A percentile compares a stretch with the other conserved stretches of the same genome.
Evolutionary conservation across 1,139 yeast species (phyloP).

Genomic region (Hyphopichia wangnamkhiaoensis): DNA sequence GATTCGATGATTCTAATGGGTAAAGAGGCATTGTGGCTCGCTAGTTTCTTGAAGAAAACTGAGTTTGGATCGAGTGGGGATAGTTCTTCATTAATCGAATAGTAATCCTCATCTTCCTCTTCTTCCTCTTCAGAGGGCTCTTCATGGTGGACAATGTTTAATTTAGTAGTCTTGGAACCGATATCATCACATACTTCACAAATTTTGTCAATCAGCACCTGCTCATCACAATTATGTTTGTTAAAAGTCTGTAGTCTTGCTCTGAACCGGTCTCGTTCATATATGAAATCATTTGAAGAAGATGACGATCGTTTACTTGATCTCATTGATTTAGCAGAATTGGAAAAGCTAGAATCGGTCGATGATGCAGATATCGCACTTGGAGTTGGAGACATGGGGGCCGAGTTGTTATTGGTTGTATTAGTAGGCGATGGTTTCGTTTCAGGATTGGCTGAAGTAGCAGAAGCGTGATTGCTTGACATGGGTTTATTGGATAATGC

Average conservation of each 20-base stretch:
- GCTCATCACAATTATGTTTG: slow-evolving; percentile 5
- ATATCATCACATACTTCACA: slow-evolving; percentile 44
- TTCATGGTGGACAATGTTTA: slow-evolving; percentile 19
- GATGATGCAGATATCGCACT: not conserved
- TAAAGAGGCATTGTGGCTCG: slow-evolving; percentile 5
- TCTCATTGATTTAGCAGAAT: slow-evolving; percentile 3
- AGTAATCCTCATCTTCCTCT: too few species aligned
- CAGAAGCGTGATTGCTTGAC: too few species aligned
- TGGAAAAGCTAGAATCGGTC: not conserved
- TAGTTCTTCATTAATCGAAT: not conserved
- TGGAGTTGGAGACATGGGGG: not conserved
- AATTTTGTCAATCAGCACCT: slow-evolving; percentile 9
- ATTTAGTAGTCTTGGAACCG: slow-evolving; percentile 39
- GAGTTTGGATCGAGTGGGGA: slow-evolving; percentile 30
- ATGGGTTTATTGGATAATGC: too few species aligned
- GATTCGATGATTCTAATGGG: slow-evolving; percentile 25
- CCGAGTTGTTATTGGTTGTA: too few species aligned
- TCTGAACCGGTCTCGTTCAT: slow-evolving; percentile 47
- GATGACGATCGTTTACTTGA: slow-evolving; percentile 40
- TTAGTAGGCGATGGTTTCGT: too few species aligned
- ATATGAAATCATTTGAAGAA: slow-evolving; percentile 41
- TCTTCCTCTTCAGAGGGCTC: not conserved
- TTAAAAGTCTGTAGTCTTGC: slow-evolving; percentile 43
- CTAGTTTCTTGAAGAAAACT: slow-evolving; percentile 16
- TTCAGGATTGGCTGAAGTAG: too few species aligned